Evolutionary conservation across 2,329 filamentous ascomycete species (phyloP).

Genomic region (Fusarium floridanum): DNA sequence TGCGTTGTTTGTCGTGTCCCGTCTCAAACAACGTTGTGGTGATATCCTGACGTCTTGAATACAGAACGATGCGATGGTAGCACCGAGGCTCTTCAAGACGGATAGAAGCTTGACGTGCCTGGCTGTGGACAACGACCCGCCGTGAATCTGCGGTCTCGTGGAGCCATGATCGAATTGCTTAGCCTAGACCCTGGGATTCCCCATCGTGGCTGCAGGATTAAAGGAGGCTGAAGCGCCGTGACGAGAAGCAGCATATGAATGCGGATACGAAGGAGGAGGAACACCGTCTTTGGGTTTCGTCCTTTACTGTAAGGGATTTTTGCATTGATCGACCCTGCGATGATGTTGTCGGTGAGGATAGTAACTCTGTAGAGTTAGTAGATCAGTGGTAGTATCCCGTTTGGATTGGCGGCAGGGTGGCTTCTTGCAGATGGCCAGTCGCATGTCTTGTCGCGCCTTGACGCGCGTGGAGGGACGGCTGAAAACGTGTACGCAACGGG

Average conservation of each 20-base stretch:
- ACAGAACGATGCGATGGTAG: not conserved
- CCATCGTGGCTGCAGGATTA: slow-evolving; percentile 22
- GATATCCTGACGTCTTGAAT: not conserved
- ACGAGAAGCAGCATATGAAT: not conserved
- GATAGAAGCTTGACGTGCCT: not conserved
- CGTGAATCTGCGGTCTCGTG: slow-evolving; percentile 16
- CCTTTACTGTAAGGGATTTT: slow-evolving; percentile 1
- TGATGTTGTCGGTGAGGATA: not conserved
- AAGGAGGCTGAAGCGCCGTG: slow-evolving; percentile 27
- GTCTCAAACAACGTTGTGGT: not conserved
- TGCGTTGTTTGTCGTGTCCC: not conserved
- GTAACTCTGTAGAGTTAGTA: not conserved
- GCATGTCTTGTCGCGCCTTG: not conserved
- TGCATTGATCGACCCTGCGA: not conserved
- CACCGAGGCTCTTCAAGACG: slow-evolving; percentile 3
- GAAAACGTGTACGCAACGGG: not conserved
- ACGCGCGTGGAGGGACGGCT: not conserved
- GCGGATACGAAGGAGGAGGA: not conserved
- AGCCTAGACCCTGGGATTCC: slow-evolving; percentile 26
- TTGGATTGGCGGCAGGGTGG: slow-evolving; percentile 18
- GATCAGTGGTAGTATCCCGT: not conserved
- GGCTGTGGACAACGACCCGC: slow-evolving; percentile 6
- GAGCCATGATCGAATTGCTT: slow-evolving; percentile 26
- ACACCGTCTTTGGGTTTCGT: not conserved
- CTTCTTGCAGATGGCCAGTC: not conserved